A percentile compares a stretch with the other conserved stretches of the same genome.
Evolutionary conservation across 768 basidiomycete genomes (phyloP).

Genomic region (Tulasnella sp.): DNA sequence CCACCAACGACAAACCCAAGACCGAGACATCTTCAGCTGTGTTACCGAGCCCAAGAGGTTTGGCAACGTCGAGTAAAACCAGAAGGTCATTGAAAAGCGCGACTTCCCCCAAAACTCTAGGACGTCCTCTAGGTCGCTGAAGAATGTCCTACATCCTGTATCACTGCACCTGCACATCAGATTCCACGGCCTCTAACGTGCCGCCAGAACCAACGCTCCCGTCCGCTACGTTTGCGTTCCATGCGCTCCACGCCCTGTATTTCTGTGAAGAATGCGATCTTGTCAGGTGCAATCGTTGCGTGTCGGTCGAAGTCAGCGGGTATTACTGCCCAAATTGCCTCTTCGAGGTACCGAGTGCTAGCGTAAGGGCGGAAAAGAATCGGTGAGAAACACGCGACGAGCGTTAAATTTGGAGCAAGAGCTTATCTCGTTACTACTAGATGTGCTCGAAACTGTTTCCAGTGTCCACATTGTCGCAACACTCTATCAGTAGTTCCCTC

Average conservation of each 20-base stretch:
- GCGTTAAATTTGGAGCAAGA: background rate
- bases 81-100: background rate
- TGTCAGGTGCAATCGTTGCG: conserved; percentile 88
- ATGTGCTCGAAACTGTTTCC: conserved; percentile 97
- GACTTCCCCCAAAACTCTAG: background rate
- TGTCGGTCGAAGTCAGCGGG: conserved; percentile 87
- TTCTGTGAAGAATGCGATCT: conserved; percentile 99
- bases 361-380: conserved; percentile 97
- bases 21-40: background rate
- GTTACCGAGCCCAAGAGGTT: background rate
- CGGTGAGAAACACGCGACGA: conserved; percentile 50
- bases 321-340: conserved; percentile 98
- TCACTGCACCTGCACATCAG: conserved; percentile 38
- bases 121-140: background rate
- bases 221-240: conserved; percentile 78
- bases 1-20: background rate
- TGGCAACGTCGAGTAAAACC: background rate
- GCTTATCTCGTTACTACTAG: conserved; percentile 43
- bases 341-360: conserved; percentile 97
- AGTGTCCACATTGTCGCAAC: conserved; percentile 89
- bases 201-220: conserved; percentile 72
- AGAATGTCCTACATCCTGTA: conserved; percentile 35
- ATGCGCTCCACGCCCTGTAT: conserved; percentile 78
- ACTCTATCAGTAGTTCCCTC: conserved; percentile 89
- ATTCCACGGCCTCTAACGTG: conserved; percentile 43